Evolutionary conservation across 495 filamentous ascomycete species (phyloP), one percentile per base, ranked within the genome.

Genomic region (Tetracladium marchalianum): DNA sequence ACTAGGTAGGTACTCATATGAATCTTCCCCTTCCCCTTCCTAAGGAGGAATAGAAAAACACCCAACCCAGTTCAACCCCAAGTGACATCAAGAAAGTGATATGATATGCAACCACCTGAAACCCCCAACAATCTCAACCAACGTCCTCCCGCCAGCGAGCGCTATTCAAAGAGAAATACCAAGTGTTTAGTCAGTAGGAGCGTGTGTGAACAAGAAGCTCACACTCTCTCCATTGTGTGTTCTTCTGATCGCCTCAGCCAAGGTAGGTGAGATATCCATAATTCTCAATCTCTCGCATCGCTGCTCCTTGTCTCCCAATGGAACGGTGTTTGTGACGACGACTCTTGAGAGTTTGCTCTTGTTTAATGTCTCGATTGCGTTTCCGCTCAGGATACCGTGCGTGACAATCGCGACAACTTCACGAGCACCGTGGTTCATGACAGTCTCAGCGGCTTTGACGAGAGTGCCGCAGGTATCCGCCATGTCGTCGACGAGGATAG

Each of bases 281-380:
- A 88, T 90, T 55, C 85, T 75, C 35, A 98, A 71, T 65, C 82
- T 84, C 50, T 76, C 71, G 60, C 92, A 97, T 24, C 57, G 52
- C 61, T 80, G 77, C 59, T 84, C 81, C 74, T 93, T 96, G 57
- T 85, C 85, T 43, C 75, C 74, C 46, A 94, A 78, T 34, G 90
- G 90, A 22, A 97, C 87, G n/a, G 90, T 98, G 66, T 98, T 98
- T 27, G 93, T 97, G 42, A 96, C 90, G 11, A 97, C 88, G 6
- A 98, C 64, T 46, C 80, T 80, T 47, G 69, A 78, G 53, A 97
- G 65, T 51, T 75, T 70, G 61, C 88, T 94, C 51, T 75, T 76
- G 62, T 97, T 96, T 49, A 98, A 70, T 34, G 79, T 89, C 63
- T 90, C 84, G 45, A 94, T 90, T 24, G 92, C 92, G 54, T 87